These are phyloP conservation scores for Venturia effusa DNA, from an alignment of 2,329 filamentous ascomycete species.

Conservation along the genomic window DNA sequence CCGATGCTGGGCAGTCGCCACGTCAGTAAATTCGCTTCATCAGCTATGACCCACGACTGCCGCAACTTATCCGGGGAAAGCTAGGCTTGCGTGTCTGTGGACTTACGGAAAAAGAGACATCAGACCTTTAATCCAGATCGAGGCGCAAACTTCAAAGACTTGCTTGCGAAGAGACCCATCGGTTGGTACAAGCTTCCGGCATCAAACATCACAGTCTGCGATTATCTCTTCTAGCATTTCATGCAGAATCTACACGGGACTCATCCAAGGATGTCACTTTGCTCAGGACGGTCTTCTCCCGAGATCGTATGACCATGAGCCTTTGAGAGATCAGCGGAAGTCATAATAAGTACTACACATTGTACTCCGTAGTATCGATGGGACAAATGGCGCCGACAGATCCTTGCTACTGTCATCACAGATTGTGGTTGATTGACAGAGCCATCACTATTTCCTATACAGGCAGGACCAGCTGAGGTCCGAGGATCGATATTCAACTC, in stretches of 20 bases:
- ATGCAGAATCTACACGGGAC: background rate
- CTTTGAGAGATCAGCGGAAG: slow-evolving; percentile 34
- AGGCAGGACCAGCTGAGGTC: slow-evolving; percentile 25
- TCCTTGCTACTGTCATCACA: slow-evolving; percentile 32
- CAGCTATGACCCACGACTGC: background rate
- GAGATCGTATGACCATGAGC: slow-evolving; percentile 31
- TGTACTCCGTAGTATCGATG: too few relatives aligned
- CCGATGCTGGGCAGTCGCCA: too few relatives aligned
- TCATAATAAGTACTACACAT: too few relatives aligned
- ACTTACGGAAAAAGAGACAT: background rate
- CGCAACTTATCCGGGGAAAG: background rate
- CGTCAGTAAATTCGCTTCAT: too few relatives aligned
- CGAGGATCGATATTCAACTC: slow-evolving; percentile 37
- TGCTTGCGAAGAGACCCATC: background rate
- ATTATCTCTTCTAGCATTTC: background rate
- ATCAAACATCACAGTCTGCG: background rate
- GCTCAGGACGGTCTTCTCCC: slow-evolving; percentile 29
- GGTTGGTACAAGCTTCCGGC: background rate
- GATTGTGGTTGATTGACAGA: slow-evolving; percentile 34
- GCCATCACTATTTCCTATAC: slow-evolving; percentile 28
- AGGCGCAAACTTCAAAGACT: background rate
- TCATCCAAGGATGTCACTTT: slow-evolving; percentile 21
- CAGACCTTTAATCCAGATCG: background rate
- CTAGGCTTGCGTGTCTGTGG: too few relatives aligned
- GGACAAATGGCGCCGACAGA: slow-evolving; percentile 28